These are phyloP conservation scores for Candida dendrica DNA, from an alignment of 805 yeast genomes.

Conservation along the genomic window DNA sequence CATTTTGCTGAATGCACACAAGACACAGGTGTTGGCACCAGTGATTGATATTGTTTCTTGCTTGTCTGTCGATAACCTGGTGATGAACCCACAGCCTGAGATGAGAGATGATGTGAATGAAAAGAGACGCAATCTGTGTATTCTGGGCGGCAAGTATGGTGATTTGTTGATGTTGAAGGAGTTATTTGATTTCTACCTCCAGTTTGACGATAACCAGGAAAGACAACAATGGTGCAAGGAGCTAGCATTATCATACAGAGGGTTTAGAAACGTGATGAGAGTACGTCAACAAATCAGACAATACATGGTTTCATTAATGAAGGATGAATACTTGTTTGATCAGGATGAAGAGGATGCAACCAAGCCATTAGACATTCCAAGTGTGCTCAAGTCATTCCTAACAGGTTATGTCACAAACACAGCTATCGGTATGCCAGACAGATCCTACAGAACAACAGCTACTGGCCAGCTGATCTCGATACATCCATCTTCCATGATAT, in stretches of 20 bases:
- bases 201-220: conserved; percentile 43
- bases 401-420: conserved; percentile 82
- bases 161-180: conserved; percentile 82
- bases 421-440: conserved; percentile 91
- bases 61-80: conserved; percentile 82
- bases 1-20: conserved; percentile 65
- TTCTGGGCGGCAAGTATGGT: conserved; percentile 67
- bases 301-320: conserved; percentile 49
- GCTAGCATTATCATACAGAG: conserved; percentile 67
- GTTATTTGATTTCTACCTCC: conserved; percentile 49
- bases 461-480: conserved; percentile 81
- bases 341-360: conserved; percentile 21
- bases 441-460: conserved; percentile 80
- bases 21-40: conserved; percentile 40
- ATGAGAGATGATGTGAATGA: conserved; percentile 79
- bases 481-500: conserved; percentile 85
- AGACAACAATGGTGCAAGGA: conserved; percentile 79
- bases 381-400: conserved; percentile 70
- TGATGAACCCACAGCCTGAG: conserved; percentile 75
- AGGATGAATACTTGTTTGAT: conserved; percentile 25
- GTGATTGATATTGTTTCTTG: conserved; percentile 90
- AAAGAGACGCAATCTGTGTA: conserved; percentile 60
- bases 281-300: conserved; percentile 70
- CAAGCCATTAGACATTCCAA: conserved; percentile 40
- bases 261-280: conserved; percentile 67